Conservation (phyloP, 306 rosid species). For the Crataegus laevigata region DNA sequence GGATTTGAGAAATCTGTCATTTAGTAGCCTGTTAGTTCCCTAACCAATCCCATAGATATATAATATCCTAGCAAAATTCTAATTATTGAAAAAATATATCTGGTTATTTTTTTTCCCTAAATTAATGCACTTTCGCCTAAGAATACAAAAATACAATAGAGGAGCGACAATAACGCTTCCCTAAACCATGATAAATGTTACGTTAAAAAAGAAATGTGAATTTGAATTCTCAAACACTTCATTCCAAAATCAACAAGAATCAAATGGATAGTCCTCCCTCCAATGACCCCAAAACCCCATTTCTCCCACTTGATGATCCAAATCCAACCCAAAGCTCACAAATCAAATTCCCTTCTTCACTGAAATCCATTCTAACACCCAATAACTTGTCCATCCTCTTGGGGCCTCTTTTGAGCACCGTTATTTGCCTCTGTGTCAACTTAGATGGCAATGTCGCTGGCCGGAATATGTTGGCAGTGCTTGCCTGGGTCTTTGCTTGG, state of each 20-base stretch:
- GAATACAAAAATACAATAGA: not conserved
- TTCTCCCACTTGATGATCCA: constrained; percentile 39
- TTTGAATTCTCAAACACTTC: not conserved
- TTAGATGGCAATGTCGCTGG: constrained; percentile 22
- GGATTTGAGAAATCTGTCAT: not conserved
- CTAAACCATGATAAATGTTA: not conserved
- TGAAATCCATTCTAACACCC: constrained; percentile 23
- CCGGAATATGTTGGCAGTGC: too few relatives aligned
- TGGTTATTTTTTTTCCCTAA: not conserved
- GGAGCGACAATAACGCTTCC: not conserved
- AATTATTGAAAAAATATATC: not conserved
- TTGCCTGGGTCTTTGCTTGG: too few relatives aligned
- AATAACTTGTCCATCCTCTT: constrained; percentile 35
- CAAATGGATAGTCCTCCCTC: constrained; percentile 9
- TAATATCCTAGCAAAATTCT: not conserved
- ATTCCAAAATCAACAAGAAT: not conserved
- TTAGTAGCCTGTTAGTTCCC: not conserved
- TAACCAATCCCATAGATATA: not conserved
- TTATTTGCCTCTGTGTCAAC: constrained; percentile 37
- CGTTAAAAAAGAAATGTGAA: not conserved
- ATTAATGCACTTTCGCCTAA: not conserved
- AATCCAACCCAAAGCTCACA: constrained; percentile 3
- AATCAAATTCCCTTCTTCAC: not conserved
- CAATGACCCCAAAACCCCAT: constrained; percentile 44
- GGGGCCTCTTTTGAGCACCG: constrained; percentile 49